Percentiles rank a stretch among this genome's conserved stretches.
Conservation (phyloP, 2,329 filamentous ascomycete species). For the Albifimbria verrucaria region DNA sequence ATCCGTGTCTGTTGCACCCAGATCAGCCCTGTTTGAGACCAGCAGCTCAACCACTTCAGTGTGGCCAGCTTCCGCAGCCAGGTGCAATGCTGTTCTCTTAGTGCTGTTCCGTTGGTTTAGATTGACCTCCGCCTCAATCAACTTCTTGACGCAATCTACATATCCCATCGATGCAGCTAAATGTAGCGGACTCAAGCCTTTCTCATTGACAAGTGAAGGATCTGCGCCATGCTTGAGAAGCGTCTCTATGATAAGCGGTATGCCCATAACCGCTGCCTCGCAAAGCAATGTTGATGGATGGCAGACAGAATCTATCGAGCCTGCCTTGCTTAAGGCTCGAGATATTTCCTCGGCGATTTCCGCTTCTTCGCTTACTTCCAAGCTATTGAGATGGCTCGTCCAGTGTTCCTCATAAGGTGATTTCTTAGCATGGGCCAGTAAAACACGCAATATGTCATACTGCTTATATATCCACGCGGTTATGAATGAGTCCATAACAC, state of each 20-base stretch:
- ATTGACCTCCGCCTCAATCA: background rate
- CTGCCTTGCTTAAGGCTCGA: background rate
- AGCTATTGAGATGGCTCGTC: background rate
- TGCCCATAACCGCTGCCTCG: background rate
- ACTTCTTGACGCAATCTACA: background rate
- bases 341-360: background rate
- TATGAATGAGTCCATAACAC: background rate
- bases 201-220: background rate
- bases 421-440: background rate
- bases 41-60: background rate
- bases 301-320: background rate
- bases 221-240: background rate
- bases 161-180: background rate
- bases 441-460: background rate
- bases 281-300: background rate
- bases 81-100: background rate
- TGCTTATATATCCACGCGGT: background rate
- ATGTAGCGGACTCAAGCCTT: background rate
- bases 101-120: background rate
- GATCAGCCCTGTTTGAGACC: background rate
- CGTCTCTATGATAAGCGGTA: background rate
- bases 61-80: background rate
- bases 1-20: background rate
- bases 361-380: background rate
- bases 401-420: background rate